Percentiles rank a stretch among this genome's conserved stretches.
phyloP scores from a whole-genome alignment of 108 stramenopile genomes.

The Seminavis robusta region DNA sequence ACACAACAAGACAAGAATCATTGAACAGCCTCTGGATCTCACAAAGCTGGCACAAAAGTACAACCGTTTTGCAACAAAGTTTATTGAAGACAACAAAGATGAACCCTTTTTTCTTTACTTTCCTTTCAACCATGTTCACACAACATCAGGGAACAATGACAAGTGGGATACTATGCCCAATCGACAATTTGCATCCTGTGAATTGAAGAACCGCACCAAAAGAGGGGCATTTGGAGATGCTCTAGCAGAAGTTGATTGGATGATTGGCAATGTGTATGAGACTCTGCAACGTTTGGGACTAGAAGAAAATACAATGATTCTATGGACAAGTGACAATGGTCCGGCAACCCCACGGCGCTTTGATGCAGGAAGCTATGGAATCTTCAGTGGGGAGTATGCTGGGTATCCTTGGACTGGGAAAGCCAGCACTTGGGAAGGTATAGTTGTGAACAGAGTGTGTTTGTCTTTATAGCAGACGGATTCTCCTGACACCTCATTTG shows the following conservation, averaged over 20 bases:
- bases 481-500: no score
- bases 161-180: conserved; percentile 9
- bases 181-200: conserved; percentile 34
- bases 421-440: no score
- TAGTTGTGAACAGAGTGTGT: no score
- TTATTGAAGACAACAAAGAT: conserved; percentile 27
- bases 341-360: conserved; percentile 6
- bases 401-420: no score
- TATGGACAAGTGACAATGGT: conserved; percentile 8
- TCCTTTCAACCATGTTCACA: conserved; percentile 55
- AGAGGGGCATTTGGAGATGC: conserved; percentile 49
- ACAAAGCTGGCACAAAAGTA: conserved; percentile 39
- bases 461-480: no score
- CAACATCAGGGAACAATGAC: conserved; percentile 11
- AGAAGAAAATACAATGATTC: conserved; percentile 9
- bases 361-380: no score
- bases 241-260: conserved; percentile 41
- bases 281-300: conserved; percentile 15
- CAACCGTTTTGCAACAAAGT: conserved; percentile 26
- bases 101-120: conserved; percentile 52
- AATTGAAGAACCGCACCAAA: conserved; percentile 5
- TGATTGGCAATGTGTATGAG: conserved; percentile 30
- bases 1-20: conserved; percentile 25
- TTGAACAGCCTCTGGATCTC: conserved; percentile 58
- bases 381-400: no score